A percentile compares a stretch with the other conserved stretches of the same genome.
Evolutionary conservation across 2,329 filamentous ascomycete genomes (phyloP).

Genomic region (Colletotrichum brevisporum): DNA sequence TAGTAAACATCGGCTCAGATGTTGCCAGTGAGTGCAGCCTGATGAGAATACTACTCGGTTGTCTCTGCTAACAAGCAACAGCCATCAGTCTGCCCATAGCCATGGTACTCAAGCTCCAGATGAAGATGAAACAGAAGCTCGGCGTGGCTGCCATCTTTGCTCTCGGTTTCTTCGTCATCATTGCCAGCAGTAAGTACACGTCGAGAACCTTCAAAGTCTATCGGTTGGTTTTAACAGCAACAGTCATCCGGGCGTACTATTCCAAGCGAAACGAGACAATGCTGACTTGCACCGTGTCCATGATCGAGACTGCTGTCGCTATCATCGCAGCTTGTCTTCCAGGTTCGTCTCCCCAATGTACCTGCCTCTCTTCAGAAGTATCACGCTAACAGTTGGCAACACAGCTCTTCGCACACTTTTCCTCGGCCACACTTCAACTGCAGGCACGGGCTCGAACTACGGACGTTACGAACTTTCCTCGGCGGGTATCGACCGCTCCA

Average conservation of each 20-base stretch:
- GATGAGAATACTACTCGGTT: background rate
- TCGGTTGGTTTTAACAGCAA: background rate
- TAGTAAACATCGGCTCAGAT: slow-evolving; percentile 19
- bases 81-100: slow-evolving; percentile 52
- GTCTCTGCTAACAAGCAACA: slow-evolving; percentile 21
- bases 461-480: slow-evolving; percentile 35
- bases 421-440: slow-evolving; percentile 32
- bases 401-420: slow-evolving; percentile 31
- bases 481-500: slow-evolving; percentile 13
- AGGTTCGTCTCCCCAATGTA: slow-evolving; percentile 38
- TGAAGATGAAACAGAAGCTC: slow-evolving; percentile 51
- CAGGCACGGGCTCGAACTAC: slow-evolving; percentile 26
- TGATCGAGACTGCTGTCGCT: slow-evolving; percentile 55
- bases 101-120: slow-evolving; percentile 52
- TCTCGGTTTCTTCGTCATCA: slow-evolving; percentile 49
- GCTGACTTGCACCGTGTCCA: slow-evolving; percentile 55
- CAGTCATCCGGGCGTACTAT: slow-evolving; percentile 53
- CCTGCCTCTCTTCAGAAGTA: background rate
- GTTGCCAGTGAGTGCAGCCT: slow-evolving; percentile 11
- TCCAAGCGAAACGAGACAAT: slow-evolving; percentile 52
- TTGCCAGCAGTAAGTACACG: slow-evolving; percentile 47
- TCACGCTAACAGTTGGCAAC: background rate
- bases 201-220: rapidly evolving
- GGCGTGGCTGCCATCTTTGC: slow-evolving; percentile 50
- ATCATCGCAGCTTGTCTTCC: slow-evolving; percentile 58